Evolutionary conservation across 495 filamentous ascomycete genomes (phyloP).

Genomic region (Halenospora varia): DNA sequence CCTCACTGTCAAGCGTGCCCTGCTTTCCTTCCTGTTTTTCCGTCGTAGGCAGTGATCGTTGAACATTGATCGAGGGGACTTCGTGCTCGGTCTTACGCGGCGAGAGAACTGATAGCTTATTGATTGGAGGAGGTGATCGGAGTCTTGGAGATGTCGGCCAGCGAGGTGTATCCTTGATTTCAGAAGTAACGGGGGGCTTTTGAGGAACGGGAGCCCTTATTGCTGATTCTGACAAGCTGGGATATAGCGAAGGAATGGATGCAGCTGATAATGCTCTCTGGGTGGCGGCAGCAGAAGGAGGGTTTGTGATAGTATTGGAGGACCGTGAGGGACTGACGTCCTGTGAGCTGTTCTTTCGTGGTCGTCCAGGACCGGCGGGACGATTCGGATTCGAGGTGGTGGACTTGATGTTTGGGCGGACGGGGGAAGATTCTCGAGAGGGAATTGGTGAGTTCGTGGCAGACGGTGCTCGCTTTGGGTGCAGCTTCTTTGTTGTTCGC

Average conservation of each 20-base stretch:
- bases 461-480: conserved; percentile 30
- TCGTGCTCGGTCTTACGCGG: conserved; percentile 43
- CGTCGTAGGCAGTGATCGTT: conserved; percentile 43
- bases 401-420: conserved; percentile 30
- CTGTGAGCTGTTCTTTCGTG: conserved; percentile 64
- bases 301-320: conserved; percentile 40
- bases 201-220: conserved; percentile 57
- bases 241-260: conserved; percentile 55
- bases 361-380: conserved; percentile 39
- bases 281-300: conserved; percentile 56
- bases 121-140: conserved; percentile 61
- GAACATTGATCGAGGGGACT: conserved; percentile 50
- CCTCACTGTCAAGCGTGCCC: conserved; percentile 40
- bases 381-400: conserved; percentile 27
- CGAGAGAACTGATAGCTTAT: conserved; percentile 35
- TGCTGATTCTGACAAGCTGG: conserved; percentile 44
- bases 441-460: conserved; percentile 41
- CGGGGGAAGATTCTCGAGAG: conserved; percentile 50
- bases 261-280: conserved; percentile 62
- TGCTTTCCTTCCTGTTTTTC: conserved; percentile 30
- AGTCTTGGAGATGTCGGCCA: conserved; percentile 65
- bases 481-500: conserved; percentile 23
- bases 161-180: conserved; percentile 54
- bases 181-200: conserved; percentile 47
- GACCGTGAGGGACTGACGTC: conserved; percentile 65